Evolutionary conservation across 2,329 filamentous ascomycete species (phyloP).

Genomic region (Alternaria consortialis): DNA sequence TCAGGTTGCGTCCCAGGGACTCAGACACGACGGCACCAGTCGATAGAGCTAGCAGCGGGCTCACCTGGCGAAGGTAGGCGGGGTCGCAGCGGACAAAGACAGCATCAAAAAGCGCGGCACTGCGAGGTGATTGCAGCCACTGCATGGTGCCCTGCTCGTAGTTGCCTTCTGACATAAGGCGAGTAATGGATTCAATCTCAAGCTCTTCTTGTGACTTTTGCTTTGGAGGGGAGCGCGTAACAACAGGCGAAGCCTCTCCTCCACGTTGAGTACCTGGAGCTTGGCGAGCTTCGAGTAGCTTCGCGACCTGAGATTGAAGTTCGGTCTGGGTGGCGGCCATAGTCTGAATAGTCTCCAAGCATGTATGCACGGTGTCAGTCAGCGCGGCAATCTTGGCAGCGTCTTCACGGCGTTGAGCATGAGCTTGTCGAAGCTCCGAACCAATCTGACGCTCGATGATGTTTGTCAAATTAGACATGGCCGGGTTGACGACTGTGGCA

Average conservation of each 20-base stretch:
- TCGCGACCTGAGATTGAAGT: conserved; percentile 67
- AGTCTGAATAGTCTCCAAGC: conserved; percentile 73
- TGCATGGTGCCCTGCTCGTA: conserved; percentile 59
- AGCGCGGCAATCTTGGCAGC: conserved; percentile 76
- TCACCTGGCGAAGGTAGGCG: conserved; percentile 63
- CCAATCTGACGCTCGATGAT: conserved; percentile 72
- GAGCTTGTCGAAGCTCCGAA: conserved; percentile 61
- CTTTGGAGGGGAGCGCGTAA: conserved; percentile 52
- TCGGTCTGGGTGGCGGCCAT: conserved; percentile 75
- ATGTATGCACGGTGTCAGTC: conserved; percentile 70
- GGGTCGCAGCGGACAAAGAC: conserved; percentile 68
- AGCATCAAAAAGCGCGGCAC: conserved; percentile 68
- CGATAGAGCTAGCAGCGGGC: conserved; percentile 67
- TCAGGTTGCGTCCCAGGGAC: conserved; percentile 62
- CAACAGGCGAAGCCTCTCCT: conserved; percentile 32
- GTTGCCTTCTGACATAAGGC: conserved; percentile 66
- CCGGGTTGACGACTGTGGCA: conserved; percentile 65
- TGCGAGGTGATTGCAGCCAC: conserved; percentile 70
- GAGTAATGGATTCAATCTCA: conserved; percentile 70
- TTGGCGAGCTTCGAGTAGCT: conserved; percentile 52
- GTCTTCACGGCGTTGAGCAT: conserved; percentile 63
- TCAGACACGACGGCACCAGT: conserved; percentile 70
- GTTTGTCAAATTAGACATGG: conserved; percentile 71
- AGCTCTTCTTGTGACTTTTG: conserved; percentile 61
- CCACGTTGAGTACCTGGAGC: conserved; percentile 15